phyloP scores from a whole-genome alignment of 345 rosid species.

The Populus alba region DNA sequence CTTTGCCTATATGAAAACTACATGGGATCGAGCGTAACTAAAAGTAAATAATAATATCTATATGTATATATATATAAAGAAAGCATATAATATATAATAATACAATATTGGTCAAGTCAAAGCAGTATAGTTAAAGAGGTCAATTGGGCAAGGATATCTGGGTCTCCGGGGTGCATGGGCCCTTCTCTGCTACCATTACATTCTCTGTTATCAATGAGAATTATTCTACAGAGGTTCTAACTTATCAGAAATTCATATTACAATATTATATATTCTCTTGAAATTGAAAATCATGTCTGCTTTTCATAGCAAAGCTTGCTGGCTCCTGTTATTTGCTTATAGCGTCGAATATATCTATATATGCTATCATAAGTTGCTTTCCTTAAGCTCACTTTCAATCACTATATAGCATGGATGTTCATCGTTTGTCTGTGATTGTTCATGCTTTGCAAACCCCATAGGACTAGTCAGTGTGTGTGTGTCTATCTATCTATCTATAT shows the following conservation, averaged over 20 bases:
- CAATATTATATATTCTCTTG: background rate
- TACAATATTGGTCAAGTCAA: background rate
- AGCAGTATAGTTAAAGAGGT: background rate
- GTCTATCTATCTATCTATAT: no score
- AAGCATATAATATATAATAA: background rate
- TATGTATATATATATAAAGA: no score
- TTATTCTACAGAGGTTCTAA: background rate
- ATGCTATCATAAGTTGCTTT: background rate
- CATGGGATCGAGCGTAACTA: no score
- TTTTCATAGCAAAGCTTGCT: background rate
- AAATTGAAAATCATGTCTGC: background rate
- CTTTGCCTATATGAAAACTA: background rate
- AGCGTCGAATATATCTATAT: background rate
- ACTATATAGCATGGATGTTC: background rate
- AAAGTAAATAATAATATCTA: no score
- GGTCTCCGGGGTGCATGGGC: background rate
- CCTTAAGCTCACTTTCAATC: background rate
- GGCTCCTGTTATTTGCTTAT: background rate
- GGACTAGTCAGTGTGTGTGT: no score
- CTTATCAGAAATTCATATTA: constrained; percentile 8
- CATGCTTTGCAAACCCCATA: no score
- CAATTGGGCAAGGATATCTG: background rate
- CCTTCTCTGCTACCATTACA: background rate
- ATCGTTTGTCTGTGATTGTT: no score
- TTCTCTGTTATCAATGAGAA: background rate